Evolutionary conservation across 2,329 filamentous ascomycete genomes (phyloP), one percentile per base, ranked within the genome.

Genomic region (Paraphoma chrysanthemicola): DNA sequence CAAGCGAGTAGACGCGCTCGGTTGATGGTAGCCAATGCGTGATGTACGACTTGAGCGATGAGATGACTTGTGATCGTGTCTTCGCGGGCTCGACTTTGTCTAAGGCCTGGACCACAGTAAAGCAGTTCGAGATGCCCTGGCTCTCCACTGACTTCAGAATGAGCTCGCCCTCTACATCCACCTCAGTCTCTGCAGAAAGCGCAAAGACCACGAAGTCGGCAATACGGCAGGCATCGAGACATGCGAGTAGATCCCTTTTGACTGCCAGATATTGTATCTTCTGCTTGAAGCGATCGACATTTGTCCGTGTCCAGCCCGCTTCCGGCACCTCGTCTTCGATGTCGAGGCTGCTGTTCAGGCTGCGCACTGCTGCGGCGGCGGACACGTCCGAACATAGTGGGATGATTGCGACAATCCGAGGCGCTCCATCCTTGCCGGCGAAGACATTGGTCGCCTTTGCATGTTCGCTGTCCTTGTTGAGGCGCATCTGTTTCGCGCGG

Each of bases 171-270:
- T 93, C 80, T 48, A 88, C 85, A 68, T 97, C 94, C 6, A 96
- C 91, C 76, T 97, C 92, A 59, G 91, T 86, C 44, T 90, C 85
- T 17, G 93, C 88, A 3, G 93, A 96, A 3, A 99, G 80, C 12
- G 97, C 83, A 58, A 98, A 87, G 7, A 98, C 78, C 11, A 99
- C 91, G 75, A 96, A 98, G 76, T 99, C 95, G 38, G 95, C 93
- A 16, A 92, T 85, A 53, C 92, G 87, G 59, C 92, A 93, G 39
- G 92, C 92, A 77, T 99, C 93, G 54, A 98, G 79, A 51, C 90
- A 91, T 36, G 88, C 86, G 17, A 91, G 83, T 14, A 98, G 78
- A 61, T 97, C 90, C 53, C 89, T 84, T 66, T 87, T 86, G 0
- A 90, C 81, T 0, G 91, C 86, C 8, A 97, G 77, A 73, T 96